Conservation (phyloP, 371 early-diverging fungal genomes). For the Cokeromyces recurvatus region DNA sequence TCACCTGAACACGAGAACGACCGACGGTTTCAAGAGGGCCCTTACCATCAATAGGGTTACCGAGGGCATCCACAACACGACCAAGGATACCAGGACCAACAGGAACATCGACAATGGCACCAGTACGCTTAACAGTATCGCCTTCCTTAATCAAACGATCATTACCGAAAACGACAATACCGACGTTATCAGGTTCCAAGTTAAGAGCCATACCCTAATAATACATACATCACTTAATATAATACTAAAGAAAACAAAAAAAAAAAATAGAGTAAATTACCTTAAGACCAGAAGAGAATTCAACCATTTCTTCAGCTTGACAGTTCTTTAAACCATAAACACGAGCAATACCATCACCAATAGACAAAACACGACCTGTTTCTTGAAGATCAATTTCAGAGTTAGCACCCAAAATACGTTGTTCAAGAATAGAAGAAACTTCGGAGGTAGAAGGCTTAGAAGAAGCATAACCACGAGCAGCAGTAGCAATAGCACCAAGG, state of each 20-base stretch:
- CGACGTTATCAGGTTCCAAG: conserved; percentile 97
- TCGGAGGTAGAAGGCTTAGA: conserved; percentile 73
- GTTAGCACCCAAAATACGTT: conserved; percentile 85
- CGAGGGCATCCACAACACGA: conserved; percentile 95
- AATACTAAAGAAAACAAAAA: neutral
- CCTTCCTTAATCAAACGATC: conserved; percentile 90
- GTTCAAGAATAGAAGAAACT: conserved; percentile 88
- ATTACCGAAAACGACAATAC: conserved; percentile 98
- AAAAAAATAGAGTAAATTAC: conserved; percentile 25
- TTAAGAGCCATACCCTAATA: conserved; percentile 95
- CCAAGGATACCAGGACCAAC: conserved; percentile 90
- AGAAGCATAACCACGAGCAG: conserved; percentile 51
- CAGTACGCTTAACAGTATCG: conserved; percentile 96
- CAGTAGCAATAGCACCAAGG: conserved; percentile 52
- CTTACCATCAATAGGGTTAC: conserved; percentile 98
- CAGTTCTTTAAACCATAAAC: conserved; percentile 95
- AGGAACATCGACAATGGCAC: conserved; percentile 95
- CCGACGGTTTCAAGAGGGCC: conserved; percentile 81
- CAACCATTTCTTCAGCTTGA: conserved; percentile 99
- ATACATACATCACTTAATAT: neutral
- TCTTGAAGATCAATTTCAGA: conserved; percentile 85
- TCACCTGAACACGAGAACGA: conserved; percentile 90
- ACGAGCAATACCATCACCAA: conserved; percentile 99
- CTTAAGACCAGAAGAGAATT: conserved; percentile 95
- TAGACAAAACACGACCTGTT: conserved; percentile 96